phyloP scores from a whole-genome alignment of 495 filamentous ascomycete species.

The Tuber calosporum region DNA sequence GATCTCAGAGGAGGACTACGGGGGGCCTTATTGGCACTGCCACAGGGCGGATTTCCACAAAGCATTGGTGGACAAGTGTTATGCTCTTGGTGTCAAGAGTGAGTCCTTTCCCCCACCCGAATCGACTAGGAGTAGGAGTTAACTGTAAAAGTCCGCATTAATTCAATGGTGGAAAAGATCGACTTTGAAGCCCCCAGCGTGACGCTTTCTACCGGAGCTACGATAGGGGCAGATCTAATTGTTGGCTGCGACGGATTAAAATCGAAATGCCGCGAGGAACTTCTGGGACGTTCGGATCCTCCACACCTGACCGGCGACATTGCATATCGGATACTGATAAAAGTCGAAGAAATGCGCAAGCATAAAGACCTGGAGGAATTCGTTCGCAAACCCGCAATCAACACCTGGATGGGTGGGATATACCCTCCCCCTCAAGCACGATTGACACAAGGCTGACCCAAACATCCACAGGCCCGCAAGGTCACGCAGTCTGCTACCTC shows the following conservation, averaged over 20 bases:
- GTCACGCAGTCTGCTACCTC: constrained; percentile 55
- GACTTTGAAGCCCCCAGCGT: constrained; percentile 46
- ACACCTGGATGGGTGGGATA: constrained; percentile 59
- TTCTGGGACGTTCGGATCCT: constrained; percentile 46
- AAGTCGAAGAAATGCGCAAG: constrained; percentile 48
- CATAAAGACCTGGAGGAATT: constrained; percentile 46
- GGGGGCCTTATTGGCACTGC: constrained; percentile 46
- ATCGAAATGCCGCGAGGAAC: constrained; percentile 46
- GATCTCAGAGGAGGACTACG: constrained; percentile 45
- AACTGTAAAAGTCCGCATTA: constrained; percentile 36
- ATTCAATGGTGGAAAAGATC: constrained; percentile 42
- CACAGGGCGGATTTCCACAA: constrained; percentile 51
- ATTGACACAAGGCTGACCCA: neutral
- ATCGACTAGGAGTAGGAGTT: neutral
- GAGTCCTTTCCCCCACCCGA: constrained; percentile 7
- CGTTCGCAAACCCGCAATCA: constrained; percentile 52
- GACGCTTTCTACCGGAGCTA: constrained; percentile 40
- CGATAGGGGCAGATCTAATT: constrained; percentile 49
- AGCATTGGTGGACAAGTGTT: constrained; percentile 44
- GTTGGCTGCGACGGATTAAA: constrained; percentile 55
- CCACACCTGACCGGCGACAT: constrained; percentile 54
- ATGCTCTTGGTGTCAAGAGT: constrained; percentile 44
- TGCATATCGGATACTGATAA: constrained; percentile 55
- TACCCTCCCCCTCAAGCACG: neutral
- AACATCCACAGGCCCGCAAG: constrained; percentile 45